Conservation (phyloP, 306 rosid species). For the Oxytropis ochrocephala region DNA sequence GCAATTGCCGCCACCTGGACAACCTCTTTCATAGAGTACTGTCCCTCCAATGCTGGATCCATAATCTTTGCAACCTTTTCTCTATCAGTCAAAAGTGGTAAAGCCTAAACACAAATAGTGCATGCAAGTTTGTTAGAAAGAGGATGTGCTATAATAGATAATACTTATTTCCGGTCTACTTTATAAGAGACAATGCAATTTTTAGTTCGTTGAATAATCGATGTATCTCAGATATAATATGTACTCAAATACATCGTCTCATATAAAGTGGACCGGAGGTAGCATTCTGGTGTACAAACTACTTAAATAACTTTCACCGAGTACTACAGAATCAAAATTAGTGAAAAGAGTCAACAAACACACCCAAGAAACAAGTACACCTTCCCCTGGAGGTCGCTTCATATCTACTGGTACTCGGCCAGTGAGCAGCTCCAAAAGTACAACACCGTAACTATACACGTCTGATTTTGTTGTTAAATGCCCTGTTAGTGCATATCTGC, state of each 20-base stretch:
- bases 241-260: too few species aligned
- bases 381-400: conserved; percentile 89
- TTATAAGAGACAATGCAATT: too few species aligned
- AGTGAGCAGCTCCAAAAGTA: conserved; percentile 85
- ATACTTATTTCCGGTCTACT: too few species aligned
- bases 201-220: too few species aligned
- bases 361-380: conserved; percentile 93
- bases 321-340: not conserved
- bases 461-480: conserved; percentile 96
- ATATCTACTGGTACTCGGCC: conserved; percentile 95
- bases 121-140: not conserved
- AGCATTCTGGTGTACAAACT: too few species aligned
- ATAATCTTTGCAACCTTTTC: conserved; percentile 74
- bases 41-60: conserved; percentile 92
- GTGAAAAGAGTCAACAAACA: conserved; percentile 17
- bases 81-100: conserved; percentile 82
- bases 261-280: too few species aligned
- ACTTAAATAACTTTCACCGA: not conserved
- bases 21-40: conserved; percentile 84
- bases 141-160: not conserved
- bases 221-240: too few species aligned
- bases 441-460: conserved; percentile 89
- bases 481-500: conserved; percentile 93
- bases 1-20: conserved; percentile 97
- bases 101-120: conserved; percentile 48